phyloP scores from a whole-genome alignment of 805 yeast species.

The Saturnispora gosingensis region DNA sequence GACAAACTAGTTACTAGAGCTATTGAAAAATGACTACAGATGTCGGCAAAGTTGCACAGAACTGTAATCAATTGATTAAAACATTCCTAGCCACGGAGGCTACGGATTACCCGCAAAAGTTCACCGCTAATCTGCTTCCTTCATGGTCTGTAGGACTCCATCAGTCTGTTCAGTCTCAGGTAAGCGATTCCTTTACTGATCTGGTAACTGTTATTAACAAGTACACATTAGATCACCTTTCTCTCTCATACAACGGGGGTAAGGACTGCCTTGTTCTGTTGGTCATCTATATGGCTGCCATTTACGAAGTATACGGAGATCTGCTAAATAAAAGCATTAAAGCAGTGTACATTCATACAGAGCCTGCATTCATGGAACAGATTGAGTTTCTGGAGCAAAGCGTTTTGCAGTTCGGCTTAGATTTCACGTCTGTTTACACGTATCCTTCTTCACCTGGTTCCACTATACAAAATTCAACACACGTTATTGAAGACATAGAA shows the following conservation, averaged over 20 bases:
- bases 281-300: slow-evolving; percentile 56
- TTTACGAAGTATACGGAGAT: slow-evolving; percentile 17
- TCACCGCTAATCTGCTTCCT: not conserved
- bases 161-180: slow-evolving; percentile 20
- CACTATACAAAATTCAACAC: not conserved
- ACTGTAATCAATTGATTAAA: not conserved
- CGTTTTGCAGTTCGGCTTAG: slow-evolving; percentile 44
- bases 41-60: not conserved
- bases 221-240: slow-evolving; percentile 38
- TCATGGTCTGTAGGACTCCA: slow-evolving; percentile 10
- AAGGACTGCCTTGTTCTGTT: slow-evolving; percentile 92
- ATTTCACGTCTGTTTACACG: slow-evolving; percentile 25
- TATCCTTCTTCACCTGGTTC: not conserved
- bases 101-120: not conserved
- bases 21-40: not conserved
- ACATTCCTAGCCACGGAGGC: not conserved
- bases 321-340: slow-evolving; percentile 15
- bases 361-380: slow-evolving; percentile 62
- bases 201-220: slow-evolving; percentile 15
- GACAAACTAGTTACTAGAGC: not conserved
- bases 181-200: slow-evolving; percentile 15
- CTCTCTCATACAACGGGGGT: slow-evolving; percentile 92
- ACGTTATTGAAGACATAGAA: not conserved
- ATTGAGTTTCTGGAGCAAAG: slow-evolving; percentile 55
- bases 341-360: slow-evolving; percentile 69